A percentile compares a stretch with the other conserved stretches of the same genome.
Conservation (phyloP, 1,284 basidiomycete species). For the Leccinum variabile region DNA sequence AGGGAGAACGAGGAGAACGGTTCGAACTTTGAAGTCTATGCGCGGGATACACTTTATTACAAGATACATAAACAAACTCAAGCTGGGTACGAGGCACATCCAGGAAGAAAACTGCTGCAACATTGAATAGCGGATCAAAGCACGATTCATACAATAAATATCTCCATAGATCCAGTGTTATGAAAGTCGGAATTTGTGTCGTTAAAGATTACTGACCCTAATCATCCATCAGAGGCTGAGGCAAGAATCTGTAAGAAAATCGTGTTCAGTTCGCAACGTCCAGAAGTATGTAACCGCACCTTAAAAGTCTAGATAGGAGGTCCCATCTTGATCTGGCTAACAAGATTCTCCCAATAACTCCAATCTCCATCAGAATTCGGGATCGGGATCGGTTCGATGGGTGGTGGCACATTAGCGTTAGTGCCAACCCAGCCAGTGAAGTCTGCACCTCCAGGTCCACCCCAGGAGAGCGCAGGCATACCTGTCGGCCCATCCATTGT, state of each 20-base stretch:
- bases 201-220: slow-evolving; percentile 3
- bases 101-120: slow-evolving; percentile 3
- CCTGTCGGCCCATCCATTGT: slow-evolving; percentile 54
- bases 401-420: slow-evolving; percentile 27
- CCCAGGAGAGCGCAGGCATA: slow-evolving; percentile 58
- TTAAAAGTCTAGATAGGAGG: slow-evolving; percentile 26
- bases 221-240: background rate
- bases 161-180: slow-evolving; percentile 7
- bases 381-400: slow-evolving; percentile 44
- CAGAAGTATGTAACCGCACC: background rate
- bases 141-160: slow-evolving; percentile 10
- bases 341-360: slow-evolving; percentile 79
- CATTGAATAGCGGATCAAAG: slow-evolving; percentile 8
- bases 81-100: background rate
- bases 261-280: background rate
- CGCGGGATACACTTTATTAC: background rate
- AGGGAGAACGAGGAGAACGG: no score
- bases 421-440: slow-evolving; percentile 60
- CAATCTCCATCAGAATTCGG: slow-evolving; percentile 66
- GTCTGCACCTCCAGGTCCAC: slow-evolving; percentile 56
- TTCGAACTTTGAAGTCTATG: background rate
- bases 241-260: background rate
- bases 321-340: slow-evolving; percentile 69
- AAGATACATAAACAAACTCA: background rate
- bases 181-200: slow-evolving; percentile 10